Percentiles rank a stretch among this genome's conserved stretches.
Evolutionary conservation across 768 basidiomycete genomes (phyloP).

Genomic region (Trametes villosa): DNA sequence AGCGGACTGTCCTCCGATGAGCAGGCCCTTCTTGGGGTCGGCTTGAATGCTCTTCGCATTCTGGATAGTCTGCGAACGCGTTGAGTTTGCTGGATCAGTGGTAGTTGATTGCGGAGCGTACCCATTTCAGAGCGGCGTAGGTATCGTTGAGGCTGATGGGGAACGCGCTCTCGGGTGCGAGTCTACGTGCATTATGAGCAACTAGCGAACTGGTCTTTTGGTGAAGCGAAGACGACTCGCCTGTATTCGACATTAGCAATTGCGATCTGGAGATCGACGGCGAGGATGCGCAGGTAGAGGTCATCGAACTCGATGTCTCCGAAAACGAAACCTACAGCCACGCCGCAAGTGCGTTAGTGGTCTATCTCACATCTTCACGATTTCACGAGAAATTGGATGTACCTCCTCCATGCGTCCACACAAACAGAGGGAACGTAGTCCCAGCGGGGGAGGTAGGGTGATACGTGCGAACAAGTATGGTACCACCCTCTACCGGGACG

Average conservation of each 20-base stretch:
- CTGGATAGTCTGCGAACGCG: not conserved
- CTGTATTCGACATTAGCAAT: slow-evolving; percentile 23
- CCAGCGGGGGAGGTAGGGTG: no score
- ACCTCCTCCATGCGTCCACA: no score
- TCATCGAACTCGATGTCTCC: slow-evolving; percentile 24
- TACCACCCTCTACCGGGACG: no score
- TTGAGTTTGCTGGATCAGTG: not conserved
- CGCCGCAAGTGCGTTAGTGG: no score
- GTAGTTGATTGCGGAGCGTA: not conserved
- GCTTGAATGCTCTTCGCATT: not conserved
- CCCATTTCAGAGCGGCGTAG: slow-evolving; percentile 33
- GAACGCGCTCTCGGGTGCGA: slow-evolving; percentile 33
- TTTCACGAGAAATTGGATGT: no score
- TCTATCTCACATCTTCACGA: no score
- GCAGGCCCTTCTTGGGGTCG: slow-evolving; percentile 25
- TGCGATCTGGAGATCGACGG: slow-evolving; percentile 20
- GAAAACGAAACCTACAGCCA: slow-evolving; percentile 29
- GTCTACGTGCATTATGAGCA: slow-evolving; percentile 13
- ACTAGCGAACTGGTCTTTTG: not conserved
- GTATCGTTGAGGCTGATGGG: slow-evolving; percentile 29
- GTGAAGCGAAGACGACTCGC: not conserved
- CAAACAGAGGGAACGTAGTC: no score
- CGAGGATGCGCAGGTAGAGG: slow-evolving; percentile 18
- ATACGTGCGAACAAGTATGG: no score
- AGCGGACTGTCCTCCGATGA: slow-evolving; percentile 32